Conservation (phyloP, 2,329 filamentous ascomycete genomes). For the Apiospora arundinis region DNA sequence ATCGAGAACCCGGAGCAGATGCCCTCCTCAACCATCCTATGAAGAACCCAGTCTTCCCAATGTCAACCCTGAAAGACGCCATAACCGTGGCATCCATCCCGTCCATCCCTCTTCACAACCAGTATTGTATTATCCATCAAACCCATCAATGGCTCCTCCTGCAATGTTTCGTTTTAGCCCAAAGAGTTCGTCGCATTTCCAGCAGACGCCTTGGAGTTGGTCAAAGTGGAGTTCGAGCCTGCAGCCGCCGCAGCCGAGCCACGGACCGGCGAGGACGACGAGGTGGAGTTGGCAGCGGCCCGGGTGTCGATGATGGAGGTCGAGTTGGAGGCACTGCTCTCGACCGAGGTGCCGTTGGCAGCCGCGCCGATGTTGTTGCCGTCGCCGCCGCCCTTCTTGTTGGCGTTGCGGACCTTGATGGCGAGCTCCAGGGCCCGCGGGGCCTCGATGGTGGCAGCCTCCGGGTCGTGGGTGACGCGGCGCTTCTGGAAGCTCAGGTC, state of each 20-base stretch:
- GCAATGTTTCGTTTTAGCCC: too few relatives aligned
- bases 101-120: too few relatives aligned
- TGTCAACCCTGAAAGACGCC: too few relatives aligned
- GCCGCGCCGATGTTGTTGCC: background rate
- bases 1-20: too few relatives aligned
- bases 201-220: background rate
- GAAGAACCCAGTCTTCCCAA: too few relatives aligned
- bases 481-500: background rate
- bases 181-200: background rate
- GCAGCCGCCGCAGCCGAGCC: background rate
- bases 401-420: conserved; percentile 7
- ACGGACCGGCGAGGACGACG: background rate
- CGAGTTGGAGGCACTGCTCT: background rate
- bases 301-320: background rate
- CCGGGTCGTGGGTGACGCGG: conserved; percentile 8
- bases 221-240: background rate
- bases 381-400: background rate
- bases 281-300: background rate
- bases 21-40: too few relatives aligned
- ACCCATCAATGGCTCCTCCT: too few relatives aligned
- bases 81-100: too few relatives aligned
- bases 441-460: background rate
- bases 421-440: conserved; percentile 9
- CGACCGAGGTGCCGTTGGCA: background rate
- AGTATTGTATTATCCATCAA: too few relatives aligned